These are phyloP conservation scores for Exutisphaerella laricina DNA, from an alignment of 2,329 filamentous ascomycete species.

Conservation along the genomic window DNA sequence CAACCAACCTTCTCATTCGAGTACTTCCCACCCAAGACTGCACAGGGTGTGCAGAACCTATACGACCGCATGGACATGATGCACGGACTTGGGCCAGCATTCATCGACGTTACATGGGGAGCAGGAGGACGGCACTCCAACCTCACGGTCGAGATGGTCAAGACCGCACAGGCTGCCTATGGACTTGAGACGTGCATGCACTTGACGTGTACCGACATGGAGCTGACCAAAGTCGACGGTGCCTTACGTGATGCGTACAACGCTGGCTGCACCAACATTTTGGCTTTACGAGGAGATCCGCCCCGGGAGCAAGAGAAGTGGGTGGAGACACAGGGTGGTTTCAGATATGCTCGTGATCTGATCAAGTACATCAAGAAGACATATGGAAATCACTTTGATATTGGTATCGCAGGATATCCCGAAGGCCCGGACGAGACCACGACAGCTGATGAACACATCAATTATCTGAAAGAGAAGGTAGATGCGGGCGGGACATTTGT, in stretches of 20 bases:
- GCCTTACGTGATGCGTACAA: slow-evolving; percentile 86
- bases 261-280: slow-evolving; percentile 93
- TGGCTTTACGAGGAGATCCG: slow-evolving; percentile 88
- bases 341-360: slow-evolving; percentile 87
- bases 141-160: slow-evolving; percentile 95
- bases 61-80: slow-evolving; percentile 99
- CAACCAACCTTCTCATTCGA: slow-evolving; percentile 96
- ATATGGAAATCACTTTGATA: slow-evolving; percentile 90
- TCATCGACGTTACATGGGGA: slow-evolving; percentile 98
- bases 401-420: slow-evolving; percentile 93
- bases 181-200: slow-evolving; percentile 99
- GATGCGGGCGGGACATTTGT: slow-evolving; percentile 91
- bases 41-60: slow-evolving; percentile 95
- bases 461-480: slow-evolving; percentile 95
- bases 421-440: slow-evolving; percentile 93
- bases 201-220: slow-evolving; percentile 98
- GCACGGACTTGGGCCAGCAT: slow-evolving; percentile 87
- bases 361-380: slow-evolving; percentile 73
- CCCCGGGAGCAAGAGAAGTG: slow-evolving; percentile 91
- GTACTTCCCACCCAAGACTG: slow-evolving; percentile 98
- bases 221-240: slow-evolving; percentile 80
- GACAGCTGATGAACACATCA: slow-evolving; percentile 75
- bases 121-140: slow-evolving; percentile 87
- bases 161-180: slow-evolving; percentile 89
- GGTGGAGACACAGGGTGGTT: slow-evolving; percentile 74